Base-by-base conservation (phyloP, 805 yeast species). In the Candida dendrica region DNA sequence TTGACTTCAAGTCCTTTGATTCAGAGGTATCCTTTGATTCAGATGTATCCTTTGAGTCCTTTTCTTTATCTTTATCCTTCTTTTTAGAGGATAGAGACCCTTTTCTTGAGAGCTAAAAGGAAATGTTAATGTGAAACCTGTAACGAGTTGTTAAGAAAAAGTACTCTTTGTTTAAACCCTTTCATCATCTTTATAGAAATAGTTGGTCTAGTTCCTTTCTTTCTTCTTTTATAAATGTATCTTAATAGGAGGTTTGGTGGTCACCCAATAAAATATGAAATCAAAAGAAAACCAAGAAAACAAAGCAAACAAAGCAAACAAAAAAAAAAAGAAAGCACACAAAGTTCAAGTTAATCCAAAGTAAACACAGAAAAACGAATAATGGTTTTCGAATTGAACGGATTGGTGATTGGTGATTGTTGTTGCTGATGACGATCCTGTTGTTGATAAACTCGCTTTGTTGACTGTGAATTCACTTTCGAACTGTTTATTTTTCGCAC, bases 121-220 rank as follows among this genome's bases (percentile, higher is more conserved):
- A 22, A 36, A 13, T 15, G 45, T 49, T 51, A 49, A 48, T 48
- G 49, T 24, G n/a, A 19, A 6, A 15, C 18, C 14, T 9, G 27
- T 6, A 7, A 6, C 4, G 10, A 20, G 19, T 35, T 17, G 15
- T 4, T 20, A n/a, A 14, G 29, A 19, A 20, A n/a, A 29, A 4
- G 37, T 13, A 70, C 70, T 56, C 78, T 67, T 56, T 80, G 84
- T 56, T 79, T 80, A 61, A 80, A 79, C 24, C 85, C 85, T 65
- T 79, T 80, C 85, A 80, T 80, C 87, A 80, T 80, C 54, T 69
- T 76, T 61, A 47, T n/a, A 47, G 27, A 34, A 16, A 31, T 14
- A 14, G 34, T 31, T 30, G 34, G 19, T 30, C 15, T 15, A 30
- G 16, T 30, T n/a, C n/a, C n/a, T n/a, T n/a, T n/a, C 24, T 8